Evolutionary conservation across 1,284 basidiomycete genomes (phyloP).

Genomic region (Trametes versicolor): DNA sequence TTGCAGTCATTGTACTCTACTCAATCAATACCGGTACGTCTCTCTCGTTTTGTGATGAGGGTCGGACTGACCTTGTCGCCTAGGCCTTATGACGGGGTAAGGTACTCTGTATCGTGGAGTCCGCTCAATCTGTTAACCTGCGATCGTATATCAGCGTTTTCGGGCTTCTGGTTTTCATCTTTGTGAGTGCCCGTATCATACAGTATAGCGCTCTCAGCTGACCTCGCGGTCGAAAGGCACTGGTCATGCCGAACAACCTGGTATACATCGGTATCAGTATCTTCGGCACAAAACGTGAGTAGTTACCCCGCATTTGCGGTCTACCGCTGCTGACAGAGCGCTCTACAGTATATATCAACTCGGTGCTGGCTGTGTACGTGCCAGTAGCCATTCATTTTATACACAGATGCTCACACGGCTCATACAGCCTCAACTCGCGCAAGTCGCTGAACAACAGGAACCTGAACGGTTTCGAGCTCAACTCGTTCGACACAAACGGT

Average conservation of each 20-base stretch:
- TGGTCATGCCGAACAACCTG: slow-evolving; percentile 6
- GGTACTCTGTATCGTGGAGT: background rate
- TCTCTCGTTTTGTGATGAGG: background rate
- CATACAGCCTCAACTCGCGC: slow-evolving; percentile 2
- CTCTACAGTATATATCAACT: slow-evolving; percentile 7
- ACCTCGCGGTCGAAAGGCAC: background rate
- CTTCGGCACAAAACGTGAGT: slow-evolving; percentile 5
- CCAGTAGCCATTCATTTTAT: background rate
- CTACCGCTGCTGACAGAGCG: background rate
- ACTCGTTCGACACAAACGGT: background rate
- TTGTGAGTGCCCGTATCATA: background rate
- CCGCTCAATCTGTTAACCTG: background rate
- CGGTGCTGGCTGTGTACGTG: slow-evolving; percentile 4
- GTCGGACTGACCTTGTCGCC: background rate
- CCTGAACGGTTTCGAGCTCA: background rate
- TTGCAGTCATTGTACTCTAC: background rate
- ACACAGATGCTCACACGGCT: too few species aligned
- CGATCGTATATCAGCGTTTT: background rate
- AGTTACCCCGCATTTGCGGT: too few species aligned
- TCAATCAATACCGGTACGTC: background rate
- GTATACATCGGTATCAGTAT: slow-evolving; percentile 8
- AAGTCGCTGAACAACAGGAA: slow-evolving; percentile 1
- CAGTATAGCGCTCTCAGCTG: too few species aligned
- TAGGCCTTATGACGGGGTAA: slow-evolving; percentile 5
- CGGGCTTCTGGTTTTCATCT: background rate